Evolutionary conservation across 2,329 filamentous ascomycete genomes (phyloP).

Genomic region (Arthrinium phaeospermum): DNA sequence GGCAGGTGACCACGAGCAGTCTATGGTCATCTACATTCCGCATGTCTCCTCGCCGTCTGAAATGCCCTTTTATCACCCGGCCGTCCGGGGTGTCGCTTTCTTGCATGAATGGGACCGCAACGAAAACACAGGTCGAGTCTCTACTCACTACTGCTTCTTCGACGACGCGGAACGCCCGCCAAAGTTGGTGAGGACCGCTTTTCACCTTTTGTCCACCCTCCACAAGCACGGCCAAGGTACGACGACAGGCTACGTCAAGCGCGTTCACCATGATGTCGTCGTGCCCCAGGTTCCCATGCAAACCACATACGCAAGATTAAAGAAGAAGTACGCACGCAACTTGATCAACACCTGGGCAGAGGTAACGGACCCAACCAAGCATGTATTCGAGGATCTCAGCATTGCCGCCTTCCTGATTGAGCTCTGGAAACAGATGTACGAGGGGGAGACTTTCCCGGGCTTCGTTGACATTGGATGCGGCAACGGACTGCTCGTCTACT

Average conservation of each 20-base stretch:
- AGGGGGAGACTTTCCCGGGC: slow-evolving; percentile 68
- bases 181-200: slow-evolving; percentile 70
- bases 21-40: slow-evolving; percentile 78
- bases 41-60: slow-evolving; percentile 67
- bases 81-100: slow-evolving; percentile 75
- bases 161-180: slow-evolving; percentile 35
- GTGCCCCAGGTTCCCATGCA: slow-evolving; percentile 80
- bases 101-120: slow-evolving; percentile 67
- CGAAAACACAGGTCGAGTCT: slow-evolving; percentile 55
- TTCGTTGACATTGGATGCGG: slow-evolving; percentile 97
- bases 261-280: slow-evolving; percentile 82
- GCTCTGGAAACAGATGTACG: slow-evolving; percentile 87
- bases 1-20: slow-evolving; percentile 42
- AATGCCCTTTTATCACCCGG: slow-evolving; percentile 88
- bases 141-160: slow-evolving; percentile 67
- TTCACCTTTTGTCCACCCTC: slow-evolving; percentile 70
- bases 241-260: slow-evolving; percentile 74
- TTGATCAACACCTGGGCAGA: slow-evolving; percentile 84
- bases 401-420: slow-evolving; percentile 94
- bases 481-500: slow-evolving; percentile 86
- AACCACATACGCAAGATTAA: slow-evolving; percentile 80
- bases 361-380: slow-evolving; percentile 84
- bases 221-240: slow-evolving; percentile 76
- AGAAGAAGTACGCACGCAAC: slow-evolving; percentile 74
- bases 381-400: slow-evolving; percentile 91